Evolutionary conservation across 352 stramenopile species (phyloP).

Genomic region (Phytophthora hybrid): DNA sequence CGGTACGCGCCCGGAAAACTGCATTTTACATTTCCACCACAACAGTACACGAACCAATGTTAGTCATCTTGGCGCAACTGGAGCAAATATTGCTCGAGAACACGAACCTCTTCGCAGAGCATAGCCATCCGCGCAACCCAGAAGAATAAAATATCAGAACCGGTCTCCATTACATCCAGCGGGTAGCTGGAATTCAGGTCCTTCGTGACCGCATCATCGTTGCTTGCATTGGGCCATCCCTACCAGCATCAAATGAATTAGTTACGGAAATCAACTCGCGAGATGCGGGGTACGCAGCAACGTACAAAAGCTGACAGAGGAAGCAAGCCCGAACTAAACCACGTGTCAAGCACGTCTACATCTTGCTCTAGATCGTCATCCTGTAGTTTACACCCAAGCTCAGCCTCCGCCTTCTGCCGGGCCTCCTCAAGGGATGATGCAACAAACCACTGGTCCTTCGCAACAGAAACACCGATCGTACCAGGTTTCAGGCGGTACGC

Average conservation of each 20-base stretch:
- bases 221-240: conserved; percentile 95
- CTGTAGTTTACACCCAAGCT: conserved; percentile 75
- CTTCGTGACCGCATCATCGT: conserved; percentile 36
- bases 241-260: conserved; percentile 27
- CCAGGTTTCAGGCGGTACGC: conserved; percentile 91
- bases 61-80: background rate
- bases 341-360: conserved; percentile 99
- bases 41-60: background rate
- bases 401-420: conserved; percentile 83
- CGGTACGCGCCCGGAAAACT: conserved; percentile 95
- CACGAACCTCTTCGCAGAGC: conserved; percentile 96
- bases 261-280: conserved; percentile 47
- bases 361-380: conserved; percentile 95
- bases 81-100: background rate
- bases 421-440: conserved; percentile 93
- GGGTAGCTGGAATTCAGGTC: conserved; percentile 61
- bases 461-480: conserved; percentile 13
- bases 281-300: background rate
- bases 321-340: conserved; percentile 99
- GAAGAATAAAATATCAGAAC: conserved; percentile 99
- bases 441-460: conserved; percentile 94
- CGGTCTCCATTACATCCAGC: conserved; percentile 86
- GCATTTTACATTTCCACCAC: background rate
- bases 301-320: conserved; percentile 85
- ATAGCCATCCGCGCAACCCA: conserved; percentile 99